These are phyloP conservation scores for Oxytropis ochrocephala DNA, from an alignment of 306 rosid genomes.

Conservation along the genomic window DNA sequence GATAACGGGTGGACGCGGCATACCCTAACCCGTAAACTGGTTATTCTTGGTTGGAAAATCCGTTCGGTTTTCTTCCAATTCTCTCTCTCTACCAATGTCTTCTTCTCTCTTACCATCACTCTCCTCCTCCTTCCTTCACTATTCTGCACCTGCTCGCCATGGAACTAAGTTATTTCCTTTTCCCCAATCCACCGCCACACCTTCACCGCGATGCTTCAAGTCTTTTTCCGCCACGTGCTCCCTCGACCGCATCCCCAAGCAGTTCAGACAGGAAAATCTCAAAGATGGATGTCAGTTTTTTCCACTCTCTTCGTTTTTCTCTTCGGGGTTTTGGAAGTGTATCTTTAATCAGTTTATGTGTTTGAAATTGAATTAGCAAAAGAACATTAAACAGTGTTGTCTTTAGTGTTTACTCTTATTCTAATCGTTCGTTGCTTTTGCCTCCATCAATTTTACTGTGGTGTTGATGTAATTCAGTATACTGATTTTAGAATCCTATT, in stretches of 20 bases:
- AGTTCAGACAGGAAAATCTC: slow-evolving; percentile 78
- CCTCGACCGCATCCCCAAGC: slow-evolving; percentile 63
- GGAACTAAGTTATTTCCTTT: slow-evolving; percentile 40
- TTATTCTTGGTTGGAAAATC: not conserved
- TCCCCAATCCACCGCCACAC: slow-evolving; percentile 4
- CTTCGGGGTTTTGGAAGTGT: too few species aligned
- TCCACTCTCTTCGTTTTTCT: not conserved
- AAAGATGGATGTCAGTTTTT: slow-evolving; percentile 74
- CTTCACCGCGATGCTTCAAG: slow-evolving; percentile 31
- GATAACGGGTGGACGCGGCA: not conserved
- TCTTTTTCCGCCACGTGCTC: slow-evolving; percentile 40
- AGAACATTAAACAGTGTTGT: not conserved
- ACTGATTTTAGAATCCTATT: not conserved
- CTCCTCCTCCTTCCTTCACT: slow-evolving; percentile 28
- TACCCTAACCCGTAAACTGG: slow-evolving; percentile 7
- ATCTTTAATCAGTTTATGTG: too few species aligned
- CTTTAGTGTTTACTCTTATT: not conserved
- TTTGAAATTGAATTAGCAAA: too few species aligned
- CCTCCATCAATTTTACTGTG: not conserved
- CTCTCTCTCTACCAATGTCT: slow-evolving; percentile 22
- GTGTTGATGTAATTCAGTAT: not conserved
- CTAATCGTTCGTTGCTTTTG: not conserved
- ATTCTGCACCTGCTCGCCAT: slow-evolving; percentile 9
- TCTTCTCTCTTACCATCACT: slow-evolving; percentile 40
- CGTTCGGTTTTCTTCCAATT: slow-evolving; percentile 5